Base-by-base conservation (phyloP, 2,329 filamentous ascomycete genomes). In the Trichoderma sp. region DNA sequence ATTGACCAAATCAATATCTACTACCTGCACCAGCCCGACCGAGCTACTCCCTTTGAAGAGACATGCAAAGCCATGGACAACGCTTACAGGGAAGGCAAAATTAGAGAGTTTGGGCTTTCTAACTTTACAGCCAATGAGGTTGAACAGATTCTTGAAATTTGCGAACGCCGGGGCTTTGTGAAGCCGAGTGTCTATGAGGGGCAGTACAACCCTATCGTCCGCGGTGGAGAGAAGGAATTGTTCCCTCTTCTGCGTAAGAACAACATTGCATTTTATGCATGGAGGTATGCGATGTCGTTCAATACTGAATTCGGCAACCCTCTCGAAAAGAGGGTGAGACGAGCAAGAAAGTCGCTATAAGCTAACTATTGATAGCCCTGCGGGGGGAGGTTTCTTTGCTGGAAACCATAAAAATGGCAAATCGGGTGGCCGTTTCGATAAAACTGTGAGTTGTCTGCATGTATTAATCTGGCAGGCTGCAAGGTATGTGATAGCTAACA, bases 11-110 rank as follows among this genome's bases (percentile, higher is more conserved):
- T 66, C 15, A 61, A 67, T 13, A 54, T 67, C 39, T 17, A 42
- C 9, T 67, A 67, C n/a, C 48, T 67, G 17, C 65, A 67, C 19
- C 22, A 58, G 5, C 65, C 65, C 10, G 65, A 64, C n/a, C 19
- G 65, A n/a, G 12, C 25, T 10, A 67, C 65, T 8, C 65, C 65
- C 2, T 67, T 67, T 25, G 56, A 67, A 22, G 65, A 67, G 35
- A 67, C 65, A 2, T 53, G 45, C 5, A 57, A 67, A 27, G 65
- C 65, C 10, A 54, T 67, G 17, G 57, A 67, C 27, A 63, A 53
- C 34, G 56, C 58, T 4, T 67, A 53, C 4, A 52, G 8, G 15
- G 42, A 56, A 15, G 91, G 91, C 58, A 93, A 93, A 75, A 94
- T 95, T 73, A 87, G 91, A 71, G 70, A 76, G 0, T 83, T 83